Percentiles rank a stretch among this genome's conserved stretches.
Evolutionary conservation across 2,329 filamentous ascomycete species (phyloP).

Genomic region (Tolypocladium sp.): DNA sequence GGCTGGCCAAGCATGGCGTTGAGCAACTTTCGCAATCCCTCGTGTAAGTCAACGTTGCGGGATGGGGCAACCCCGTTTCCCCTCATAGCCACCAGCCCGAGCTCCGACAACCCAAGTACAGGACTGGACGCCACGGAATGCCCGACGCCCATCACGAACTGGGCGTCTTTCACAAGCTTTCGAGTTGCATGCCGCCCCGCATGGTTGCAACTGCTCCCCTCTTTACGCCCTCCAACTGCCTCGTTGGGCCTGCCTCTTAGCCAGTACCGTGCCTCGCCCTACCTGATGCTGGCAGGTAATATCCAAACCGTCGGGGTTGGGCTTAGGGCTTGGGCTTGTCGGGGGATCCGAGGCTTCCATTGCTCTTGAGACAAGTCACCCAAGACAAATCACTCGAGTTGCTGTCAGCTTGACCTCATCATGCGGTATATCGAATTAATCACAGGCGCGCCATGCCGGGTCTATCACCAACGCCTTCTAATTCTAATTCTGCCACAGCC

Average conservation of each 20-base stretch:
- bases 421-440: not conserved
- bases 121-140: not conserved
- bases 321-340: not conserved
- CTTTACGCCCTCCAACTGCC: not conserved
- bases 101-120: not conserved
- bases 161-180: not conserved
- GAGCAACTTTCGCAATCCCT: not conserved
- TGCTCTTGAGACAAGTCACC: not conserved
- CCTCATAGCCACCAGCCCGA: not conserved
- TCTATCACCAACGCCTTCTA: not conserved
- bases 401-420: not conserved
- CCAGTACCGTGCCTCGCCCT: not conserved
- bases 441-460: not conserved
- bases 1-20: not conserved
- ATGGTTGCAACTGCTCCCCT: not conserved
- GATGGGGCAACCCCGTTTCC: not conserved
- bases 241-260: not conserved
- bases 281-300: not conserved
- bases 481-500: constrained; percentile 53
- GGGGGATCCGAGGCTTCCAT: not conserved
- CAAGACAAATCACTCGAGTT: not conserved
- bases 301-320: not conserved
- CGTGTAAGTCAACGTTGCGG: not conserved
- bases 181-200: not conserved
- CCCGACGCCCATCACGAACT: no score